Conservation (phyloP, 1,284 basidiomycete genomes). For the Ceratobasidium sp. region DNA sequence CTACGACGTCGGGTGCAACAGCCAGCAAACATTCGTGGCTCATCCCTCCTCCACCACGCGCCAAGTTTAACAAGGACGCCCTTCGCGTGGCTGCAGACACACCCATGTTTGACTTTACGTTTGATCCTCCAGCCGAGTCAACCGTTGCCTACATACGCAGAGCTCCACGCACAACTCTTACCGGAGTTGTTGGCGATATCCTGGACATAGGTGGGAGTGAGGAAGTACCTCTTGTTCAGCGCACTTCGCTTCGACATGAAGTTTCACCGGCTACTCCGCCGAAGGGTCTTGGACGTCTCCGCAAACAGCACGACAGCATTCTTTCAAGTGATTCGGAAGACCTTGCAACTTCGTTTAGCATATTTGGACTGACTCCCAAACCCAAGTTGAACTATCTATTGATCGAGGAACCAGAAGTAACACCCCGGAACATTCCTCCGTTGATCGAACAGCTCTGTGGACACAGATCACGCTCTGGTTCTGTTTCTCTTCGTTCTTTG, state of each 20-base stretch:
- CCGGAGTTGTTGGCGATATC: neutral
- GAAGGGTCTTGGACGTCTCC: neutral
- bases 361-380: neutral
- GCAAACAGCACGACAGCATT: constrained; percentile 30
- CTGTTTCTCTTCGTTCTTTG: constrained; percentile 3
- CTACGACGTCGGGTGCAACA: neutral
- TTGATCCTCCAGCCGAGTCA: constrained; percentile 30
- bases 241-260: neutral
- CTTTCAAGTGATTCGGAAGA: constrained; percentile 30
- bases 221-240: neutral
- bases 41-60: constrained; percentile 12
- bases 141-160: neutral
- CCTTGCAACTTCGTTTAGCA: neutral
- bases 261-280: neutral
- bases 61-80: neutral
- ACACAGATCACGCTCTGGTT: neutral
- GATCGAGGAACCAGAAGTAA: neutral
- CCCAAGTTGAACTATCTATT: neutral
- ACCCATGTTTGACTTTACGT: constrained; percentile 4
- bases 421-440: neutral
- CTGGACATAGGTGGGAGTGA: neutral
- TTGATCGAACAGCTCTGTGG: constrained; percentile 18
- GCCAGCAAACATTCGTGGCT: constrained; percentile 19
- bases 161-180: neutral
- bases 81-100: neutral